Conservation (phyloP, 2,329 filamentous ascomycete species). For the Neocatenulostroma microsporum region DNA sequence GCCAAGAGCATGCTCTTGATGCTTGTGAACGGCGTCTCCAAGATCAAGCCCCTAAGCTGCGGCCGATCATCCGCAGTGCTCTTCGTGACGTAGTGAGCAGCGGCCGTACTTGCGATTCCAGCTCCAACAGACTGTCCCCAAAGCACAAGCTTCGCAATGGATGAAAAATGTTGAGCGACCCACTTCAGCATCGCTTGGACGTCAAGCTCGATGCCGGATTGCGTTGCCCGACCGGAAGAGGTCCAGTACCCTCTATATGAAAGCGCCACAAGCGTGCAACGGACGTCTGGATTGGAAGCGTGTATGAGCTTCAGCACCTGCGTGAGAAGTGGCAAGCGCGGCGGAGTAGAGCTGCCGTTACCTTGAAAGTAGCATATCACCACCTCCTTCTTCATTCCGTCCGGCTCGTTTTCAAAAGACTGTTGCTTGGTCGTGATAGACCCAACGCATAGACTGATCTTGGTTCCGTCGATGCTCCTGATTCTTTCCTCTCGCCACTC, state of each 20-base stretch:
- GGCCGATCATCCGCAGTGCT: constrained; percentile 28
- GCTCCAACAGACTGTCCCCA: constrained; percentile 75
- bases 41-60: constrained; percentile 46
- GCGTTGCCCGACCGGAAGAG: constrained; percentile 62
- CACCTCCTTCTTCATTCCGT: constrained; percentile 21
- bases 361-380: constrained; percentile 45
- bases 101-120: constrained; percentile 59
- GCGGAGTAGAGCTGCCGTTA: constrained; percentile 40
- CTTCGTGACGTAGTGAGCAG: constrained; percentile 37
- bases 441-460: constrained; percentile 53
- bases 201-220: constrained; percentile 62
- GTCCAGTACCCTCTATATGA: constrained; percentile 71
- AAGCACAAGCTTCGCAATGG: constrained; percentile 46
- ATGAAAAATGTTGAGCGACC: constrained; percentile 42
- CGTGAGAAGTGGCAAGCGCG: constrained; percentile 41
- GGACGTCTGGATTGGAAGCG: constrained; percentile 10
- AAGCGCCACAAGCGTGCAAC: constrained; percentile 39
- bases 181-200: constrained; percentile 57
- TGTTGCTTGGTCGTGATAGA: constrained; percentile 4
- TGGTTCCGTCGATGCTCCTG: constrained; percentile 56
- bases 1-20: constrained; percentile 62
- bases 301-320: constrained; percentile 38
- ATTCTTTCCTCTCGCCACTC: constrained; percentile 59
- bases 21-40: constrained; percentile 70
- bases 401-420: background rate